These are phyloP conservation scores for Nemophila menziesii DNA, from an alignment of 257 asterid genomes.

Conservation along the genomic window DNA sequence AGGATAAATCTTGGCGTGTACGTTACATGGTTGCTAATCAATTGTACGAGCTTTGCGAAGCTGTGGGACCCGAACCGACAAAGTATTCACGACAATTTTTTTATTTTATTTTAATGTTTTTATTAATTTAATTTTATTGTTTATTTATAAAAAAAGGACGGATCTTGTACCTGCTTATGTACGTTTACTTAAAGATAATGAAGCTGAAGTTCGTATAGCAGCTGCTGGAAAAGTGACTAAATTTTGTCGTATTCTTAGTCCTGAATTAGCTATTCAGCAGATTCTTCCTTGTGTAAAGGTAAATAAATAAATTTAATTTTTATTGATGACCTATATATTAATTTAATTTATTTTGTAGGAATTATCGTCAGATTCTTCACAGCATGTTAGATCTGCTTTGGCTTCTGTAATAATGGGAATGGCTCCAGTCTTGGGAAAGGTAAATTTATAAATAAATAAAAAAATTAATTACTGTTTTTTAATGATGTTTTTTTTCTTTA, in stretches of 20 bases:
- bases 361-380: constrained; percentile 85
- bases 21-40: constrained; percentile 99
- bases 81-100: constrained; percentile 26
- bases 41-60: constrained; percentile 92
- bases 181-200: constrained; percentile 81
- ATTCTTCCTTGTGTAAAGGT: constrained; percentile 97
- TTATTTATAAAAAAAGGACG: constrained; percentile 39
- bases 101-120: not conserved
- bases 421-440: constrained; percentile 94
- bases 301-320: constrained; percentile 7
- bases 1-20: constrained; percentile 99
- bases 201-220: constrained; percentile 88
- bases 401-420: constrained; percentile 96
- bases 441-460: constrained; percentile 7
- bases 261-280: constrained; percentile 78
- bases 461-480: too few species aligned
- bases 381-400: constrained; percentile 87
- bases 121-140: not conserved
- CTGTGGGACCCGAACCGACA: constrained; percentile 92
- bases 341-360: constrained; percentile 39
- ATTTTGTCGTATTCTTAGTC: constrained; percentile 65
- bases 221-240: constrained; percentile 89
- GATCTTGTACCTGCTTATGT: constrained; percentile 90
- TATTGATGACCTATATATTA: constrained; percentile 5
- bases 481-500: constrained; percentile 1